Evolutionary conservation across 2,329 filamentous ascomycete species (phyloP).

Genomic region (Monilinia polystroma): DNA sequence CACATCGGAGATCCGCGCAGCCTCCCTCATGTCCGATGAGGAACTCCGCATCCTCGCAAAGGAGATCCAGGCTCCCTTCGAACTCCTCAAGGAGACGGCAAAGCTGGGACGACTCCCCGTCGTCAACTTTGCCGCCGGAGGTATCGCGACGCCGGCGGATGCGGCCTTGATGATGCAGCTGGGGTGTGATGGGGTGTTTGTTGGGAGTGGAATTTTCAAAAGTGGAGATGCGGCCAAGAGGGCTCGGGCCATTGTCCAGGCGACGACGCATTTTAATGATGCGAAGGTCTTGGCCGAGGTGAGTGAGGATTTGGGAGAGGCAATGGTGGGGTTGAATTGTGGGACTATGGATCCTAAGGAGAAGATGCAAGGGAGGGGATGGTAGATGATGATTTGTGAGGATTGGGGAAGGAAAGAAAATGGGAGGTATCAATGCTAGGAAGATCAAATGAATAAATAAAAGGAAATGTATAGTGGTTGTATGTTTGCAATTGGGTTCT

Average conservation of each 20-base stretch:
- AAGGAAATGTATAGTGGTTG: neutral
- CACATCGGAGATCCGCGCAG: constrained; percentile 75
- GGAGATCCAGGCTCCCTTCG: constrained; percentile 75
- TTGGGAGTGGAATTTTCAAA: constrained; percentile 97
- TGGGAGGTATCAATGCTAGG: neutral
- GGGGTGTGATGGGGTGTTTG: constrained; percentile 96
- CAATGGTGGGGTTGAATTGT: constrained; percentile 95
- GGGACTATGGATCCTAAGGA: constrained; percentile 72
- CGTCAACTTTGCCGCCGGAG: constrained; percentile 97
- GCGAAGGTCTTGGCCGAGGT: constrained; percentile 82
- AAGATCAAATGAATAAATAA: neutral
- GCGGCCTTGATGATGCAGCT: constrained; percentile 99
- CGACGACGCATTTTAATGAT: constrained; percentile 87
- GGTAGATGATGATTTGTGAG: constrained; percentile 52
- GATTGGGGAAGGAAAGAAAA: neutral
- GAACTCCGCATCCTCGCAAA: constrained; percentile 78
- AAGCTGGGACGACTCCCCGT: constrained; percentile 86
- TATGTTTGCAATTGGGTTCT: neutral
- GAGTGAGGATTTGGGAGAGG: constrained; percentile 87
- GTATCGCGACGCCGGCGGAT: constrained; percentile 97
- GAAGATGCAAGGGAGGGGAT: constrained; percentile 82
- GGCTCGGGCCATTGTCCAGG: constrained; percentile 91
- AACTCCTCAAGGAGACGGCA: constrained; percentile 81
- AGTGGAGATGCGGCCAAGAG: constrained; percentile 85
- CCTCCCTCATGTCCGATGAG: constrained; percentile 62